A percentile compares a stretch with the other conserved stretches of the same genome.
Evolutionary conservation across 495 filamentous ascomycete species (phyloP).

Genomic region (Talaromyces liani): DNA sequence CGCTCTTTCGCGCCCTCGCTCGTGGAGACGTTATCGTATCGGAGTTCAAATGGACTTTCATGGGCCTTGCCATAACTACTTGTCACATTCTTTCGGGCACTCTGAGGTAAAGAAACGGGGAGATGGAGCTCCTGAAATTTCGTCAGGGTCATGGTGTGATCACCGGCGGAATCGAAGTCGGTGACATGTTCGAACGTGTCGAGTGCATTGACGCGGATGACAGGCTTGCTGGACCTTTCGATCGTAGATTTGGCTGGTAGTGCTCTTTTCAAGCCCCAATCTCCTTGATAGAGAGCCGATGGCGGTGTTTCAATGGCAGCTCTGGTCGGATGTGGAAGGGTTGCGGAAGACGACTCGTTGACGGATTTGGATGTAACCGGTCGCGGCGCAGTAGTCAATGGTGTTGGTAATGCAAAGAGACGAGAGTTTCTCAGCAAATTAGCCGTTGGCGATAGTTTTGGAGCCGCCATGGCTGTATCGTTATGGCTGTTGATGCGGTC

Average conservation of each 20-base stretch:
- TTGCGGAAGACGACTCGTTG: conserved; percentile 56
- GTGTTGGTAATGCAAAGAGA: conserved; percentile 55
- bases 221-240: conserved; percentile 55
- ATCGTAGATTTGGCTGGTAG: conserved; percentile 70
- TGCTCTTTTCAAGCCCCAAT: conserved; percentile 91
- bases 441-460: conserved; percentile 51
- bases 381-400: conserved; percentile 41
- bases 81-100: conserved; percentile 8
- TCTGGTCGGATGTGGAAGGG: conserved; percentile 70
- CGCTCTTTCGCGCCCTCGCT: conserved; percentile 22
- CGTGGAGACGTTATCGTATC: conserved; percentile 39
- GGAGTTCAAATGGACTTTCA: conserved; percentile 43
- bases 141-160: conserved; percentile 70
- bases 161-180: conserved; percentile 76
- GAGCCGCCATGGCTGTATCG: conserved; percentile 35
- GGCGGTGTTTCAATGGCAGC: conserved; percentile 75
- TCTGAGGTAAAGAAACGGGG: conserved; percentile 48
- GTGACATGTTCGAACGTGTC: conserved; percentile 91
- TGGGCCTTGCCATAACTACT: conserved; percentile 14
- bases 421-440: conserved; percentile 57
- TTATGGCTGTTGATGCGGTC: not conserved
- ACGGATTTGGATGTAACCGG: conserved; percentile 31
- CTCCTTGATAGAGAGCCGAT: conserved; percentile 67
- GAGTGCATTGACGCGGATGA: conserved; percentile 61
- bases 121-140: conserved; percentile 83